Evolutionary conservation across 1,139 yeast genomes (phyloP).

Genomic region (Spencermartinsiella ligniputridi): DNA sequence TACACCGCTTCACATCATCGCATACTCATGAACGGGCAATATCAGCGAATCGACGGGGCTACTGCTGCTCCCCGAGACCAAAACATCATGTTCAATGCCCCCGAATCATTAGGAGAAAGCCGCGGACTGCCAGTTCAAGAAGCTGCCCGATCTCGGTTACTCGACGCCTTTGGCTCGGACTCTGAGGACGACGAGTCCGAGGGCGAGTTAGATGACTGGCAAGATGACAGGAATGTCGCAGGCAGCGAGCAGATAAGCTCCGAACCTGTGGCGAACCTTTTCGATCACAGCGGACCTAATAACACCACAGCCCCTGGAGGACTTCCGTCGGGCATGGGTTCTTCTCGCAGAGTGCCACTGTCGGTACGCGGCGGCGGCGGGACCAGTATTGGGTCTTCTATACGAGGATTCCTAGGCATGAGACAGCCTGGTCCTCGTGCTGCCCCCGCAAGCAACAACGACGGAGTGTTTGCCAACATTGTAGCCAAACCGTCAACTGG

Average conservation of each 20-base stretch:
- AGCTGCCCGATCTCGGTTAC: neutral
- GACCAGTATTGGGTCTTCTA: neutral
- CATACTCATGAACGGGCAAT: neutral
- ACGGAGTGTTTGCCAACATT: constrained; percentile 90
- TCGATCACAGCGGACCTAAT: no score
- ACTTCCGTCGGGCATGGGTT: constrained; percentile 1
- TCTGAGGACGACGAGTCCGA: constrained; percentile 11
- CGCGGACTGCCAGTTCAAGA: neutral
- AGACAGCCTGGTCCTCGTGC: constrained; percentile 9
- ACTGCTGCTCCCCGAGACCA: neutral
- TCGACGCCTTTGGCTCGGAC: constrained; percentile 12
- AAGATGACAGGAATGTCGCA: constrained; percentile 11
- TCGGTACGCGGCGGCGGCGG: neutral
- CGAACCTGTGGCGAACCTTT: neutral
- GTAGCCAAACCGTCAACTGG: constrained; percentile 61
- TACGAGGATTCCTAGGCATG: neutral
- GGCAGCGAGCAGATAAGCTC: neutral
- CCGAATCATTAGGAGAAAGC: neutral
- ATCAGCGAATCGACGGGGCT: neutral
- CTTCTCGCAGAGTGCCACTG: constrained; percentile 7
- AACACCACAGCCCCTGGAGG: neutral
- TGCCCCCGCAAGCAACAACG: constrained; percentile 42
- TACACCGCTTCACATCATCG: no score
- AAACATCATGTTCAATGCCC: neutral
- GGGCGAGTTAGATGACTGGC: constrained; percentile 8